Evolutionary conservation across 768 basidiomycete genomes (phyloP).

Genomic region (Lyophyllum decastes): DNA sequence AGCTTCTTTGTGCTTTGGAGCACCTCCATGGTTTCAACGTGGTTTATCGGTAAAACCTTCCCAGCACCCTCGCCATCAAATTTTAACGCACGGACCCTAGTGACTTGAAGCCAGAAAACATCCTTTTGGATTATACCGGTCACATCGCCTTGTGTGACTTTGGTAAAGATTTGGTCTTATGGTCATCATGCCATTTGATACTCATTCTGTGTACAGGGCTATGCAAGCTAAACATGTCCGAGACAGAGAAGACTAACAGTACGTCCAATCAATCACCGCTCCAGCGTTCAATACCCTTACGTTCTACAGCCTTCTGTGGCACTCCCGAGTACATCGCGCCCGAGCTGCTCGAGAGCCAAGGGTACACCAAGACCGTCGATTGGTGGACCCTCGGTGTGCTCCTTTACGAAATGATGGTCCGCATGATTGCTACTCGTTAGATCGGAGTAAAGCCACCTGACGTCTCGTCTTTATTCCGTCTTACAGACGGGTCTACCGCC

Average conservation of each 20-base stretch:
- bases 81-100: conserved; percentile 35
- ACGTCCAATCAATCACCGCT: conserved; percentile 22
- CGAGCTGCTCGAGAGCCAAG: conserved; percentile 93
- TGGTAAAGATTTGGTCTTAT: conserved; percentile 42
- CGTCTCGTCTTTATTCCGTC: not conserved
- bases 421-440: conserved; percentile 17
- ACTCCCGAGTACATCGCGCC: conserved; percentile 99
- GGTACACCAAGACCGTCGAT: conserved; percentile 97
- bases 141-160: conserved; percentile 99
- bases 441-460: conserved; percentile 9
- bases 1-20: conserved; percentile 91
- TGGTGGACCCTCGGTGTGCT: conserved; percentile 99
- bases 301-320: conserved; percentile 83
- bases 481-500: conserved; percentile 90
- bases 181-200: conserved; percentile 1
- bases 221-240: conserved; percentile 96
- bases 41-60: conserved; percentile 78
- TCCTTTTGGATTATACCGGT: conserved; percentile 94
- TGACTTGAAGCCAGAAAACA: conserved; percentile 98
- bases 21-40: conserved; percentile 98
- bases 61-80: not conserved
- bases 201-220: conserved; percentile 47
- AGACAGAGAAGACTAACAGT: conserved; percentile 98
- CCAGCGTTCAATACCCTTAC: conserved; percentile 6
- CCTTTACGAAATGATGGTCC: conserved; percentile 94